Conservation (phyloP, 805 yeast genomes). For the Lipomyces oligophaga region DNA sequence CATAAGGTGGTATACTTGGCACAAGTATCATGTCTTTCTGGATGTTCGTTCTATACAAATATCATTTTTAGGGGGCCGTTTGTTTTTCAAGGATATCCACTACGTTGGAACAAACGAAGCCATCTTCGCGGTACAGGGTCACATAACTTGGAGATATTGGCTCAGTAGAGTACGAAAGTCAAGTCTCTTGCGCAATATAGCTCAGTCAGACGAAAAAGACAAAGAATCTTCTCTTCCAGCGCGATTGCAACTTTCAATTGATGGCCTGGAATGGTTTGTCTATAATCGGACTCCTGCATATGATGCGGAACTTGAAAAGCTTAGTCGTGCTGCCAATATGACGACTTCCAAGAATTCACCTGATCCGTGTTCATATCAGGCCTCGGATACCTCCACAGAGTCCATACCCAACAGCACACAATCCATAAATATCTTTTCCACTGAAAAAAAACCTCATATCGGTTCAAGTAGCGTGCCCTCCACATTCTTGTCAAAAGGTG, state of each 20-base stretch:
- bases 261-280: conserved; percentile 78
- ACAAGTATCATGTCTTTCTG: conserved; percentile 51
- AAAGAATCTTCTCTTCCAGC: conserved; percentile 52
- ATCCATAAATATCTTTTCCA: neutral
- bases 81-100: conserved; percentile 71
- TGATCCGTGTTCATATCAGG: neutral
- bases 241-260: conserved; percentile 54
- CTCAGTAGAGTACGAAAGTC: conserved; percentile 43
- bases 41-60: conserved; percentile 70
- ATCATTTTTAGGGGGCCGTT: conserved; percentile 76
- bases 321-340: conserved; percentile 30
- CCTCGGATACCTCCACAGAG: neutral
- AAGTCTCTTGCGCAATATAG: conserved; percentile 28
- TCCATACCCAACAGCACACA: neutral
- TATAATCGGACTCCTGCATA: conserved; percentile 79
- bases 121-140: conserved; percentile 63
- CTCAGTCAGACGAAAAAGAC: conserved; percentile 15
- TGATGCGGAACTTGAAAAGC: conserved; percentile 55
- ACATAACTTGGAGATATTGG: conserved; percentile 93
- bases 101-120: conserved; percentile 72
- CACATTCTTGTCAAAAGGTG: neutral
- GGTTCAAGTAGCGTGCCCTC: neutral
- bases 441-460: neutral
- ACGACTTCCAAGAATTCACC: neutral
- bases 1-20: conserved; percentile 61